Conservation (phyloP, 352 stramenopile species). For the Aphanomyces stellatus region DNA sequence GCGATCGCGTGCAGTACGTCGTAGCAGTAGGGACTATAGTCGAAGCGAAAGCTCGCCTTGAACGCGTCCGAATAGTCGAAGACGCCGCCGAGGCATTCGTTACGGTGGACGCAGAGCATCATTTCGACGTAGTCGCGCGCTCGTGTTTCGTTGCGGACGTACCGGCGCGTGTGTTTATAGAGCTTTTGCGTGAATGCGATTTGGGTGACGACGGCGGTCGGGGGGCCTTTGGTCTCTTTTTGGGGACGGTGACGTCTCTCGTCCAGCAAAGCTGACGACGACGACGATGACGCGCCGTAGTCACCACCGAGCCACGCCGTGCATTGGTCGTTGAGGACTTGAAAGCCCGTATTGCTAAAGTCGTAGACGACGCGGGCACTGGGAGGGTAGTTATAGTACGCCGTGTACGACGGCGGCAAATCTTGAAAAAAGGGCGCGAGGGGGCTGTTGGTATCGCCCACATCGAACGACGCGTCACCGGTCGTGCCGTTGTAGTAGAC, state of each 20-base stretch:
- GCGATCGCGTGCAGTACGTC: constrained; percentile 50
- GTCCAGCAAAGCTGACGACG: not conserved
- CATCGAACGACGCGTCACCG: not conserved
- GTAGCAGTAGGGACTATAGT: constrained; percentile 47
- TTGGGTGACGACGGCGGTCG: not conserved
- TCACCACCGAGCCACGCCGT: not conserved
- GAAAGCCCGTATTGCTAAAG: constrained; percentile 1
- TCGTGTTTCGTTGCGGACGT: not conserved
- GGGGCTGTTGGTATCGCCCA: not conserved
- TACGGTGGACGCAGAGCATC: constrained; percentile 85
- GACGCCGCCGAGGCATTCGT: constrained; percentile 71
- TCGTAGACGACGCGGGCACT: not conserved
- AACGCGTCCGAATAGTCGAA: constrained; percentile 55
- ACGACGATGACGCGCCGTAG: not conserved
- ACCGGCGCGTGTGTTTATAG: not conserved
- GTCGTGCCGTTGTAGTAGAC: not conserved
- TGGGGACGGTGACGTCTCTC: not conserved
- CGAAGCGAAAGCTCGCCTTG: constrained; percentile 52
- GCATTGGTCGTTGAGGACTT: not conserved
- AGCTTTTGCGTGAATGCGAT: not conserved
- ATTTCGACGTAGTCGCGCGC: constrained; percentile 11
- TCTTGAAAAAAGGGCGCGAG: not conserved
- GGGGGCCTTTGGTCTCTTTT: not conserved
- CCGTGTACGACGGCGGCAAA: not conserved
- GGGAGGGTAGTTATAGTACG: not conserved